Conservation (phyloP, 495 filamentous ascomycete species). For the Filosporella fistucella region DNA sequence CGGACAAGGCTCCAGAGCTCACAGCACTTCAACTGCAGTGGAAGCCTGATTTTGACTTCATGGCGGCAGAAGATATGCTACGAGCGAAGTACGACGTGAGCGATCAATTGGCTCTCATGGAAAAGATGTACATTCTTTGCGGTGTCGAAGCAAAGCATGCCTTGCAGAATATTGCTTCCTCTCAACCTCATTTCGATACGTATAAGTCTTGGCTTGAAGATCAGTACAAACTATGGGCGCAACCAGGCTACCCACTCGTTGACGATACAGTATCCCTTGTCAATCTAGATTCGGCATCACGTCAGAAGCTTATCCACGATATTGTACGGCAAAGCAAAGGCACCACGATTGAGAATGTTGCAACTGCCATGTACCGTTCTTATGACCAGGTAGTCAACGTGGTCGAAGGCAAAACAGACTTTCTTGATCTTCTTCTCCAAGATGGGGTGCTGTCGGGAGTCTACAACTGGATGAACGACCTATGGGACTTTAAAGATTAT, state of each 20-base stretch:
- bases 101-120: neutral
- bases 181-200: conserved; percentile 6
- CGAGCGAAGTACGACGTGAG: neutral
- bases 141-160: neutral
- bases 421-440: conserved; percentile 27
- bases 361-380: neutral
- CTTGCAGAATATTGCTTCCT: neutral
- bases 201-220: neutral
- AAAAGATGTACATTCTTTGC: neutral
- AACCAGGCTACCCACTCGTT: neutral
- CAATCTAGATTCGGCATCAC: neutral
- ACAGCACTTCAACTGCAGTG: conserved; percentile 16
- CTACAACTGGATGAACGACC: conserved; percentile 9
- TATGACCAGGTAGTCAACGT: neutral
- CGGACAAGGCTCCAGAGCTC: neutral
- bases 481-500: conserved; percentile 5
- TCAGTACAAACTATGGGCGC: neutral
- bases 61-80: neutral
- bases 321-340: neutral
- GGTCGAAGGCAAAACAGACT: conserved; percentile 15
- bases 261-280: neutral
- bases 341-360: neutral
- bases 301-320: neutral
- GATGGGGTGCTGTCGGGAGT: neutral
- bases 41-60: conserved; percentile 8